phyloP scores from a whole-genome alignment of 1,284 basidiomycete genomes.

The Sporisorium scitamineum region DNA sequence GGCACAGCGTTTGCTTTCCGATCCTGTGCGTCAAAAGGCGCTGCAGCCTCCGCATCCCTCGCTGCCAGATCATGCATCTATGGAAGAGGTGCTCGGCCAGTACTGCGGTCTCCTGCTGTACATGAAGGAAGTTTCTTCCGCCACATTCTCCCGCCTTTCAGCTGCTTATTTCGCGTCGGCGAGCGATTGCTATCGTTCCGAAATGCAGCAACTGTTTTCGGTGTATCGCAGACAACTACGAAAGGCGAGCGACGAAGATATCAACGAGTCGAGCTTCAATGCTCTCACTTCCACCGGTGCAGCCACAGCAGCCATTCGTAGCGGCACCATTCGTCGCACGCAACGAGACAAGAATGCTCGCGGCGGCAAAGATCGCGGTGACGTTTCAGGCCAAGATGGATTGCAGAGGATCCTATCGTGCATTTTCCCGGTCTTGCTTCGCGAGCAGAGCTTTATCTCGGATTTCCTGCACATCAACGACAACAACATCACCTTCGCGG shows the following conservation, averaged over 20 bases:
- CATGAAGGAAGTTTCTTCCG: constrained; percentile 83
- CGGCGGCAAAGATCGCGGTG: constrained; percentile 18
- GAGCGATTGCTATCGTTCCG: constrained; percentile 56
- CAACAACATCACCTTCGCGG: constrained; percentile 86
- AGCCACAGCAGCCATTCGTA: constrained; percentile 37
- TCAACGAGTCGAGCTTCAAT: constrained; percentile 43
- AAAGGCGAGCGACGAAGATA: constrained; percentile 56
- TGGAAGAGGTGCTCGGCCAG: constrained; percentile 85
- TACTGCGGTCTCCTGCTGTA: constrained; percentile 93
- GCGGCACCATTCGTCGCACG: constrained; percentile 50
- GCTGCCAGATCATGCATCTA: constrained; percentile 53
- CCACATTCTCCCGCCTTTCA: constrained; percentile 58
- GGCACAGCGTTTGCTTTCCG: constrained; percentile 44
- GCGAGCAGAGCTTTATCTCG: constrained; percentile 88
- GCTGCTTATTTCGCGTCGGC: constrained; percentile 59
- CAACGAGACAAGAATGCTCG: constrained; percentile 33
- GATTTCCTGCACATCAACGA: constrained; percentile 90
- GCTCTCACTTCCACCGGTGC: constrained; percentile 13
- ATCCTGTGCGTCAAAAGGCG: constrained; percentile 44
- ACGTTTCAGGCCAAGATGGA: constrained; percentile 73
- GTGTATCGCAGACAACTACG: constrained; percentile 48
- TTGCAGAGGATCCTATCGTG: constrained; percentile 81
- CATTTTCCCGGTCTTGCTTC: constrained; percentile 80
- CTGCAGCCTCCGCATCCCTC: constrained; percentile 52
- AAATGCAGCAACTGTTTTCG: constrained; percentile 58